These are phyloP conservation scores for Pyrus bretschneideri DNA, from an alignment of 306 rosid species.

Conservation along the genomic window DNA sequence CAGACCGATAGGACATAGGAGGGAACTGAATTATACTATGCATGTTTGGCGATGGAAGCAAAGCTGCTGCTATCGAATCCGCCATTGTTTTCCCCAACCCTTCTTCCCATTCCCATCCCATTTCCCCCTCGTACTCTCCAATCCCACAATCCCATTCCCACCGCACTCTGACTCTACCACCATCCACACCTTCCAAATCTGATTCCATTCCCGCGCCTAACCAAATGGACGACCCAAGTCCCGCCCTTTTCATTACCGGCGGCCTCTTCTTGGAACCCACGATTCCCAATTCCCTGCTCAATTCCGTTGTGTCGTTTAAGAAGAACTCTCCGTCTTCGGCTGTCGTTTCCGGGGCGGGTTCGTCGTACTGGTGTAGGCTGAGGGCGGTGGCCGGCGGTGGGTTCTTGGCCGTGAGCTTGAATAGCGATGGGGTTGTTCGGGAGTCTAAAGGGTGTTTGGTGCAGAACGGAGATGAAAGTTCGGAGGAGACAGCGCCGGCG, in stretches of 20 bases:
- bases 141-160: neutral
- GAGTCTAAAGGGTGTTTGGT: slow-evolving; percentile 40
- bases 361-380: slow-evolving; percentile 14
- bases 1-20: neutral
- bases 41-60: slow-evolving; percentile 25
- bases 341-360: slow-evolving; percentile 15
- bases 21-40: neutral
- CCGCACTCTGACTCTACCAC: neutral
- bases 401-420: slow-evolving; percentile 68
- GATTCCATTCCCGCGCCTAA: slow-evolving; percentile 1
- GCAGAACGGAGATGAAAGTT: slow-evolving; percentile 39
- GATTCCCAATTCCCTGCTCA: slow-evolving; percentile 41
- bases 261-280: slow-evolving; percentile 73
- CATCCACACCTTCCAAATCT: neutral
- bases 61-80: slow-evolving; percentile 13
- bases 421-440: slow-evolving; percentile 30
- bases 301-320: slow-evolving; percentile 28
- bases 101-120: neutral
- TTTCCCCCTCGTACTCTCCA: slow-evolving; percentile 10
- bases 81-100: slow-evolving; percentile 15
- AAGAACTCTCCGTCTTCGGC: slow-evolving; percentile 8
- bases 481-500: slow-evolving; percentile 32
- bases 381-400: neutral
- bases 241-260: slow-evolving; percentile 23
- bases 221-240: slow-evolving; percentile 31